A percentile compares a stretch with the other conserved stretches of the same genome.
These are phyloP conservation scores for Phytopythium helicoides DNA, from an alignment of 352 stramenopile genomes.

Conservation along the genomic window DNA sequence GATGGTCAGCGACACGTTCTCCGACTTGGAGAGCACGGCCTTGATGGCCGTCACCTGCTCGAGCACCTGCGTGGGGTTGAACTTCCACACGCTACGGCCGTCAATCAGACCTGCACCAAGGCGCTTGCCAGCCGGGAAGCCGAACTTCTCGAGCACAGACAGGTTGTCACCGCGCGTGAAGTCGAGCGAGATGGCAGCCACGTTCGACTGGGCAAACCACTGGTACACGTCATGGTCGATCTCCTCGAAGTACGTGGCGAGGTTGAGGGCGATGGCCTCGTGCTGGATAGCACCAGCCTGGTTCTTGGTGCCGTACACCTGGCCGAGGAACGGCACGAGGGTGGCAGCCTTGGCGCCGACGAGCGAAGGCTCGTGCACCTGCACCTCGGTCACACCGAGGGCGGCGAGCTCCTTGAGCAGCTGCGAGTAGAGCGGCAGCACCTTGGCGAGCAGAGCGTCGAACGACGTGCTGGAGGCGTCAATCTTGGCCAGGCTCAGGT, in stretches of 20 bases:
- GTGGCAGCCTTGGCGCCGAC: conserved; percentile 66
- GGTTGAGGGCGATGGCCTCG: conserved; percentile 61
- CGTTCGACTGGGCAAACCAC: conserved; percentile 81
- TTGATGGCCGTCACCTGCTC: conserved; percentile 58
- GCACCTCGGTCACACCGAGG: conserved; percentile 82
- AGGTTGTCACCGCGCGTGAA: conserved; percentile 90
- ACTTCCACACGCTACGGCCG: conserved; percentile 90
- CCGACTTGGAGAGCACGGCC: conserved; percentile 42
- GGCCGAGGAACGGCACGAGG: conserved; percentile 49
- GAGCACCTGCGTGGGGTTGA: conserved; percentile 66
- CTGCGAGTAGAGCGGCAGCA: conserved; percentile 79
- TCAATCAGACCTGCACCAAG: conserved; percentile 90
- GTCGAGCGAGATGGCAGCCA: conserved; percentile 87
- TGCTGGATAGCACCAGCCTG: conserved; percentile 57
- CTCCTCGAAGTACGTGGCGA: conserved; percentile 90
- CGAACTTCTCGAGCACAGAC: conserved; percentile 79
- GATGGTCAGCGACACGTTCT: conserved; percentile 59
- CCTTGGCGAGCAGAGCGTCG: conserved; percentile 60
- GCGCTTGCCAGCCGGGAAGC: conserved; percentile 81
- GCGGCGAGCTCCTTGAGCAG: conserved; percentile 69
- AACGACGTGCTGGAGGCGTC: conserved; percentile 56
- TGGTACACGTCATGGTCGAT: conserved; percentile 87
- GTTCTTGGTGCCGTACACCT: conserved; percentile 69
- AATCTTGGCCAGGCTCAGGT: conserved; percentile 79
- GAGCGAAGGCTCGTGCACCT: conserved; percentile 91